Evolutionary conservation across 2,329 filamentous ascomycete genomes (phyloP), one percentile per base, ranked within the genome.

Genomic region (Ophiocordyceps sinensis): DNA sequence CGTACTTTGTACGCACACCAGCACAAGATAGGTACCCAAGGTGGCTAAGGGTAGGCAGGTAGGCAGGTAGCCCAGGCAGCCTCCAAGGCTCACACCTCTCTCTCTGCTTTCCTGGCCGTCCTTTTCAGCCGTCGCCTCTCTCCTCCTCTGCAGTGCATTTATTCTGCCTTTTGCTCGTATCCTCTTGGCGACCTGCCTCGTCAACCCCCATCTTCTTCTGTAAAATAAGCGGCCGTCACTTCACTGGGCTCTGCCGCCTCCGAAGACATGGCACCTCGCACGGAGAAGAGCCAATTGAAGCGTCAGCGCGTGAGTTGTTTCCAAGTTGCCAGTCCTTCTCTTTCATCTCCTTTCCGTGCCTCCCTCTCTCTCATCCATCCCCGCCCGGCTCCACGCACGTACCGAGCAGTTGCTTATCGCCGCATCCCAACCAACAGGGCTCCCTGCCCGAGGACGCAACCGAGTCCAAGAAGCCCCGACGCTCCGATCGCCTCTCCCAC

Each of bases 251-350:
- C 31, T 37, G 19, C 19, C 21, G 36, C 28, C 15, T 15, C 52
- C 44, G 49, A 49, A 48, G 53, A 49, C 48, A 78, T 78, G 75
- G 65, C 75, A 62, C 70, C 77, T 62, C 65, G 69, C 53, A 60
- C 63, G 49, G 82, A 91, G 64, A 85, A 85, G 68, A 87, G 81
- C 67, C 82, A 84, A 65, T 77, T 91, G 66, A 94, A 94, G 70
- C 79, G 86, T 57, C 75, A 68, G 51, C 75, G 81, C 61, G 85
- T 91, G 70, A 58, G 75, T 67, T 26, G 14, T 35, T 28, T 17
- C n/a, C 28, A 21, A 8, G 21, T 26, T 17, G 19, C 19, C 19
- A 19, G 19, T 19, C 19, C 19, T 19, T 37, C 30, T 14, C 12
- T 28, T 26, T 14, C 15, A 28, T 26, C 17, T 4, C 28, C 28